Conservation (phyloP, 208 protist genomes). For the Jaenimonas drosophilae region DNA sequence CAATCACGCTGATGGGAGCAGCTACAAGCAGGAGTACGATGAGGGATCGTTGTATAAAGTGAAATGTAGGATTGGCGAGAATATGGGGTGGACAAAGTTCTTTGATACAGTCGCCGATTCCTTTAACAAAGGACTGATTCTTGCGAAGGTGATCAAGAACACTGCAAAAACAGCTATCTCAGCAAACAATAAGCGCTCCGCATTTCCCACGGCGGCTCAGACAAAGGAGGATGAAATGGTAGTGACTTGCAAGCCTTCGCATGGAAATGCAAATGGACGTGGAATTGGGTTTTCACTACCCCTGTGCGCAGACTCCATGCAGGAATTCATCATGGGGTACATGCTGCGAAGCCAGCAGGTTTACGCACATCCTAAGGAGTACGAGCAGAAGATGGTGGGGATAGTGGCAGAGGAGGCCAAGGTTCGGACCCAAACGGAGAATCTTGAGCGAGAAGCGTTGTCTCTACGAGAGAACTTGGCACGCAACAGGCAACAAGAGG, state of each 20-base stretch:
- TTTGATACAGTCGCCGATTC: constrained; percentile 36
- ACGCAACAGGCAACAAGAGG: constrained; percentile 44
- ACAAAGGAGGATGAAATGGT: constrained; percentile 7
- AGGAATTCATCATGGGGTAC: constrained; percentile 25
- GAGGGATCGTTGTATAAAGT: constrained; percentile 22
- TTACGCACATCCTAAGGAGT: constrained; percentile 40
- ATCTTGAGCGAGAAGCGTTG: constrained; percentile 51
- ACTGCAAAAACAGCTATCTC: not conserved
- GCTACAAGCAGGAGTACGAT: constrained; percentile 40
- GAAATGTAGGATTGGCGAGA: constrained; percentile 20
- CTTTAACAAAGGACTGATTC: constrained; percentile 17
- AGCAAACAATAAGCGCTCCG: not conserved
- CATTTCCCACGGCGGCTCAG: constrained; percentile 2
- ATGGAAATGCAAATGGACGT: constrained; percentile 9
- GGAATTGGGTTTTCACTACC: constrained; percentile 15
- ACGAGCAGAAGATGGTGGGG: constrained; percentile 31
- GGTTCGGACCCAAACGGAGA: constrained; percentile 19
- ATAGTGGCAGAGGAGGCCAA: constrained; percentile 24
- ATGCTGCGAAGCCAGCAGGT: constrained; percentile 41
- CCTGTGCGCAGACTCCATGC: constrained; percentile 7
- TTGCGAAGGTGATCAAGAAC: not conserved
- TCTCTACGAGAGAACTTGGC: constrained; percentile 60
- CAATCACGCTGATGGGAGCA: constrained; percentile 13
- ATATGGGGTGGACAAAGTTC: constrained; percentile 41
- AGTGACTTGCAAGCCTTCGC: constrained; percentile 6